Evolutionary conservation across 1,139 yeast species (phyloP), one percentile per base, ranked within the genome.

Genomic region (Zhuliangozyma parablackwelliae): DNA sequence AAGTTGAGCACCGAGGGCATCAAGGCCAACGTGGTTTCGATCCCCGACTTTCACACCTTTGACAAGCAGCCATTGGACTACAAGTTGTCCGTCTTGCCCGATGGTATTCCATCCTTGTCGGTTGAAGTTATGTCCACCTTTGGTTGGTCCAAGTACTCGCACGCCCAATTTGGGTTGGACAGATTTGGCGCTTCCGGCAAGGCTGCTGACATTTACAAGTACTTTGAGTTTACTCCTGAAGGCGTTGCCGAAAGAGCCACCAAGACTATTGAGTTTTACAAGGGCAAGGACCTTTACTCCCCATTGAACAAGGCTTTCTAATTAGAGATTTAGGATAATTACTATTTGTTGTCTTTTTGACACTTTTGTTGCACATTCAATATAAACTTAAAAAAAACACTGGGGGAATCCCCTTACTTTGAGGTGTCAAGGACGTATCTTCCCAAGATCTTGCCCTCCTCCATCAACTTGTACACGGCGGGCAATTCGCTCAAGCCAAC

Each of bases 181-280:
- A 80, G 89, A 71, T 94, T 92, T 61, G 99, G 99, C 78, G 95
- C 94, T 49, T 89, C 97, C 45, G 98, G 96, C 64, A 87, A 88
- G 64, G 95, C 84, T 59, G 69, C 71, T 44, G 88, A 85, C 46
- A 78, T 92, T 44, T 94, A 81, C 82, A 79, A 86, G 67, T 72
- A 61, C 74, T 87, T 90, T 54, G 96, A 79, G 49, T 92, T 94
- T 75, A 90, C 96, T 39, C 84, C 94, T 49, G 97, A 88, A 61
- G 96, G 96, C 51, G 76, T 94, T 65, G 92, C 95, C 55, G 72
- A 77, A 57, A 88, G 90, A 69, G 97, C 90, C 49, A 69, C 72
- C 54, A 81, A 83, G 74, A 83, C 92, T 46, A 71, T 85, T 57
- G 77, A 78, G 48, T 89, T 80, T 76, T 92, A 84, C 83, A 78